Evolutionary conservation across 768 basidiomycete genomes (phyloP), one percentile per base, ranked within the genome.

Genomic region (Tulasnella sp.): DNA sequence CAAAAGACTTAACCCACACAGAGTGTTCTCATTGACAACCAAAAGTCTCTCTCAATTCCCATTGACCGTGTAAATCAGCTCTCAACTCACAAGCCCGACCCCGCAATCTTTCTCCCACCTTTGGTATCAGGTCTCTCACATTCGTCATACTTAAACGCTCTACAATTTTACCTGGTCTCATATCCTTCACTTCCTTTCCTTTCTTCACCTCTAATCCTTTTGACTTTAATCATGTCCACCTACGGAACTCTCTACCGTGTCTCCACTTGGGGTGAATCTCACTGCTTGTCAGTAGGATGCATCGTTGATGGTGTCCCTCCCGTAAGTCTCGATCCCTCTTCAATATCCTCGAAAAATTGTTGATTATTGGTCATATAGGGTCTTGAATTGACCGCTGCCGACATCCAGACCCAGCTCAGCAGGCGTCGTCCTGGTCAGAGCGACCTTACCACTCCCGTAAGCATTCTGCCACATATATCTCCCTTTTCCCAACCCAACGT

Each of bases 261-360:
- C 24, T 92, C 92, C 47, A 99, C 95, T 57, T 99, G 86, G 63
- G 95, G 95, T 53, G 95, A 99, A 71, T 90, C 86, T 57, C 95
- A 99, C 65, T 96, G 95, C 64, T 78, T 86, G 27, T 92, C 89
- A 12, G 95, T 98, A 31, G 95, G 95, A 12, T 90, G 88, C 31
- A 96, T 99, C 66, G 79, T 99, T 60, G 95, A 98, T 63, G 95
- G 95, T 29, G 90, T 90, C 58, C 93, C 93, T 47, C 93, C 93
- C 33, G 93, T 95, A 66, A 51, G 78, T 67, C 12, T 25, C 25
- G 31, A 20, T 27, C 48, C 52, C 44, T 39, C 49, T 58, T 31
- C 32, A 22, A 29, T 48, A 12, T 28, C 16, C 44, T 31, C 29
- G 28, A n/a, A n/a, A n/a, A n/a, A n/a, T n/a, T n/a, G n/a, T n/a